These are phyloP conservation scores for Kondoa subrosea DNA, from an alignment of 768 basidiomycete genomes.

Conservation along the genomic window DNA sequence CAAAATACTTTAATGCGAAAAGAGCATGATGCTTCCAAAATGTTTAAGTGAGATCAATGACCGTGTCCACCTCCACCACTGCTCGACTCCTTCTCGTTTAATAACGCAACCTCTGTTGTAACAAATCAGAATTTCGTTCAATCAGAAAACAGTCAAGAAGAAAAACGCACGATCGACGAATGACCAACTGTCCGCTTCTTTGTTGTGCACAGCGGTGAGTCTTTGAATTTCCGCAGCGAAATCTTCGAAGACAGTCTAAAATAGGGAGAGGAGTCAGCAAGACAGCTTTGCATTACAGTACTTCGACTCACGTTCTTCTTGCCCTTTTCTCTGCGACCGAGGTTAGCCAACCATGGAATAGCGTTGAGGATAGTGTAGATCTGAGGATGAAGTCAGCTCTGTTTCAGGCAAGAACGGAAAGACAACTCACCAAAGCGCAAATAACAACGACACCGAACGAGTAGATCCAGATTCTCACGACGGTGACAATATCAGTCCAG, in stretches of 20 bases:
- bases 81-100: slow-evolving; percentile 1
- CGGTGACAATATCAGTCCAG: slow-evolving; percentile 30
- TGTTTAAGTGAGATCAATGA: no score
- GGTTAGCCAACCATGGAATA: slow-evolving; percentile 34
- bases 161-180: neutral
- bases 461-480: slow-evolving; percentile 36
- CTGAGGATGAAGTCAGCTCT: neutral
- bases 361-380: slow-evolving; percentile 34
- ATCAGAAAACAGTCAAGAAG: no score
- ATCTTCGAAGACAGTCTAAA: slow-evolving; percentile 29
- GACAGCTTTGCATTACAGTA: slow-evolving; percentile 6
- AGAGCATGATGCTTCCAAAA: no score
- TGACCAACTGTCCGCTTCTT: slow-evolving; percentile 16
- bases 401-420: no score
- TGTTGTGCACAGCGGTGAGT: slow-evolving; percentile 37
- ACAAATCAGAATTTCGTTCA: no score
- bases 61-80: neutral
- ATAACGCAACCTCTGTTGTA: neutral
- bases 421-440: slow-evolving; percentile 33
- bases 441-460: slow-evolving; percentile 36
- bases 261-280: neutral
- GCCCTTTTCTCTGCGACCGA: slow-evolving; percentile 31
- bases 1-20: no score
- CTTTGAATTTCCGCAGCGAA: slow-evolving; percentile 35
- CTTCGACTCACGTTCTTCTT: neutral